phyloP scores from a whole-genome alignment of 345 rosid species.

The Turritis glabra region DNA sequence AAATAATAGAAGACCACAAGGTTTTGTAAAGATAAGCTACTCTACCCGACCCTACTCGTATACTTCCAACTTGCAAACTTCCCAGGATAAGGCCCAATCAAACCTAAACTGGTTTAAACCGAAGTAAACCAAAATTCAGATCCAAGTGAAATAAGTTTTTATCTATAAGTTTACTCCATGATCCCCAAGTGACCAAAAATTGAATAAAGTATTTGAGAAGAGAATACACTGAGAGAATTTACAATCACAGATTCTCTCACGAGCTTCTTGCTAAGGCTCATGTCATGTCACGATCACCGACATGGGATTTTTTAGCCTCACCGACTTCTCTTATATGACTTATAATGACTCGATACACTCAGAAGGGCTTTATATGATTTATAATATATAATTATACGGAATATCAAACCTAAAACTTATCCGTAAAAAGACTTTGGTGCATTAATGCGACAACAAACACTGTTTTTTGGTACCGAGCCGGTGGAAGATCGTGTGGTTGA shows the following conservation, averaged over 20 bases:
- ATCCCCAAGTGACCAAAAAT: background rate
- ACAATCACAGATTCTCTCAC: slow-evolving; percentile 23
- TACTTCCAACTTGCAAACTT: slow-evolving; percentile 26
- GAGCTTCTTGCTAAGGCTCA: slow-evolving; percentile 29
- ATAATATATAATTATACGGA: background rate
- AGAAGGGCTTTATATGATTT: background rate
- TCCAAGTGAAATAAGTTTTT: background rate
- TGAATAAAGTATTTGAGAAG: background rate
- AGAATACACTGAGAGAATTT: slow-evolving; percentile 8
- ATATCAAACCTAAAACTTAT: slow-evolving; percentile 25
- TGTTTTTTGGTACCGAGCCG: background rate
- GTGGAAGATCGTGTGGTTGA: slow-evolving; percentile 32
- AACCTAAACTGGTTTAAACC: background rate
- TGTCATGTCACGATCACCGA: slow-evolving; percentile 38
- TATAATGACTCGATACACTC: slow-evolving; percentile 12
- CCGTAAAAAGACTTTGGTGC: slow-evolving; percentile 19
- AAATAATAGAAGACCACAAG: slow-evolving; percentile 40
- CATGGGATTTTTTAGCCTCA: slow-evolving; percentile 14
- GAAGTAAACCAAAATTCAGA: background rate
- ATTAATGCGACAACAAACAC: slow-evolving; percentile 17
- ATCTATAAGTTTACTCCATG: background rate
- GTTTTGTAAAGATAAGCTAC: slow-evolving; percentile 24
- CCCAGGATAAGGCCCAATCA: background rate
- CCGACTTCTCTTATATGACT: slow-evolving; percentile 28
- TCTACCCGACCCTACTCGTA: background rate